Conservation (phyloP, 306 rosid species). For the Notholithocarpus densiflorus region DNA sequence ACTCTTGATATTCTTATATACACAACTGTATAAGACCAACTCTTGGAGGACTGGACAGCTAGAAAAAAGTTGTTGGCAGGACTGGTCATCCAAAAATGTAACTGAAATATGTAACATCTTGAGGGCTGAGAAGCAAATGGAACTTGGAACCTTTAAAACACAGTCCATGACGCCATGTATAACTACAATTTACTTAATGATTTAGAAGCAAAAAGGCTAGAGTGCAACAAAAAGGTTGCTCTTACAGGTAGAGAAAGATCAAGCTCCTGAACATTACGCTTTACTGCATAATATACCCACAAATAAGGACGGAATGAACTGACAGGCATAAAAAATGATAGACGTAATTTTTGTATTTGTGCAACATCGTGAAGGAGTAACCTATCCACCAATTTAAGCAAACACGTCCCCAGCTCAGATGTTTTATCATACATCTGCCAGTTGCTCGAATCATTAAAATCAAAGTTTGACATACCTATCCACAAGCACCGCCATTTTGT, state of each 20-base stretch:
- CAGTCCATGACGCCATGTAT: not conserved
- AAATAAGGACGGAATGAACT: not conserved
- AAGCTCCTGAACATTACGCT: constrained; percentile 3
- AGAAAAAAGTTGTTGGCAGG: not conserved
- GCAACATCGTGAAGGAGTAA: not conserved
- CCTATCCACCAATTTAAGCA: not conserved
- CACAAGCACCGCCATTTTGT: constrained; percentile 22
- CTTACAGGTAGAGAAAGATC: not conserved
- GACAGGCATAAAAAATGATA: not conserved
- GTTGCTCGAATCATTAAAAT: not conserved
- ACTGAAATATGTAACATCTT: constrained; percentile 6
- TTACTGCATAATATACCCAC: not conserved
- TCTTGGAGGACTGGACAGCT: too few species aligned
- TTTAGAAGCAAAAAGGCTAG: not conserved
- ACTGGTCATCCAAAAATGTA: constrained; percentile 11
- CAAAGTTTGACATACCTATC: not conserved
- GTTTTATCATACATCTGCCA: not conserved
- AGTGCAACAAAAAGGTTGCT: not conserved
- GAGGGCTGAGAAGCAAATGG: not conserved
- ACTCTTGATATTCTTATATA: too few species aligned
- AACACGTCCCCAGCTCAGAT: not conserved
- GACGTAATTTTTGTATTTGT: not conserved
- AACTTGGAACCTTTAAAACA: not conserved
- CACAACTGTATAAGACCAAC: too few species aligned
- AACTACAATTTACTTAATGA: constrained; percentile 2